Percentiles rank a stretch among this genome's conserved stretches.
Evolutionary conservation across 352 stramenopile species (phyloP).

Genomic region (Phytophthora boehmeriae): DNA sequence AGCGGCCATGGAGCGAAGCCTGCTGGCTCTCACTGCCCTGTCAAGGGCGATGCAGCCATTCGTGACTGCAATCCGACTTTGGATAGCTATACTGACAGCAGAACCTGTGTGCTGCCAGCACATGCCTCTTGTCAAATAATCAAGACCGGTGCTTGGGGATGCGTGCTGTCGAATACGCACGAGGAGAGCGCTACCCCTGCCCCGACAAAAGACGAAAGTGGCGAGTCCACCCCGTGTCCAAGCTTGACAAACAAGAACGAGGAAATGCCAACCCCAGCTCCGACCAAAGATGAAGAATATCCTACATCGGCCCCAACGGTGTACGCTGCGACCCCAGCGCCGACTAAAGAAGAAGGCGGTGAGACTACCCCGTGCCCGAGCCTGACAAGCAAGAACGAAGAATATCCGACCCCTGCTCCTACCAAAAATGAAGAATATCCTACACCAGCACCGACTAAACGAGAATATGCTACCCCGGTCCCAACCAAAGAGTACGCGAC

Average conservation of each 20-base stretch:
- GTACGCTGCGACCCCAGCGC: constrained; percentile 11
- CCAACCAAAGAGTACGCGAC: constrained; percentile 3
- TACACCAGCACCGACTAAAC: background rate
- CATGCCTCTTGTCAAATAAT: constrained; percentile 60
- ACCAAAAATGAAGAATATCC: background rate
- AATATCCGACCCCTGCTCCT: background rate
- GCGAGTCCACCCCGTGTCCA: constrained; percentile 4
- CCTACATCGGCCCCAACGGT: background rate
- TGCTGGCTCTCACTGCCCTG: constrained; percentile 39
- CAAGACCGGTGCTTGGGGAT: constrained; percentile 64
- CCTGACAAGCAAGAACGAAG: background rate
- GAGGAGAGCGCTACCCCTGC: constrained; percentile 12
- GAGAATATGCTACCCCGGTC: background rate
- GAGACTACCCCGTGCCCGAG: constrained; percentile 6
- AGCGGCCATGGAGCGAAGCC: constrained; percentile 32
- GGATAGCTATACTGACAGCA: constrained; percentile 47
- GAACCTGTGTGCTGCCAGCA: constrained; percentile 52
- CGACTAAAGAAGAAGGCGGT: constrained; percentile 4
- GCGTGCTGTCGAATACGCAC: constrained; percentile 37
- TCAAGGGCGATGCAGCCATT: constrained; percentile 43
- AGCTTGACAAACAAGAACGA: constrained; percentile 6
- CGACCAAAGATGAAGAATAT: background rate
- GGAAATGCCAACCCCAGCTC: background rate
- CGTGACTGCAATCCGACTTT: constrained; percentile 58
- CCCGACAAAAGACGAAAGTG: constrained; percentile 5